Evolutionary conservation across 768 basidiomycete species (phyloP), one percentile per base, ranked within the genome.

Genomic region (Boletus sp.): DNA sequence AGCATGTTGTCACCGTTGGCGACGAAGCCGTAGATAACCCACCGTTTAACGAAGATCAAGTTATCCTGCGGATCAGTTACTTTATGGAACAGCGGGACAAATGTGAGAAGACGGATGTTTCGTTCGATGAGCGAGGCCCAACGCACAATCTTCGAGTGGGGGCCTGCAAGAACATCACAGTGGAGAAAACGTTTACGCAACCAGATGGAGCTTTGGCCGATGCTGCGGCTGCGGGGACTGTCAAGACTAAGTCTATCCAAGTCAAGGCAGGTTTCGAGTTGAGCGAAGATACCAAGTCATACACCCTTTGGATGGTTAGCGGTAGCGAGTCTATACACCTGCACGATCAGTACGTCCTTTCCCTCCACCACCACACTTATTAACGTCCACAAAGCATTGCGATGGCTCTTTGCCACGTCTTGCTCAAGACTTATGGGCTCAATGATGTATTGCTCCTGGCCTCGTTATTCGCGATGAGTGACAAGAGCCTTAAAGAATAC

Each of bases 81-180:
- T 61, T 61, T 14, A 50, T 62, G 56, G 30, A 39, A 7, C 48
- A 50, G 45, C 60, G 60, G 29, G 60, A 62, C 32, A 25, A 42
- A 5, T 38, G 29, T 17, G 39, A 19, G 35, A 62, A 46, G 40
- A 30, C 21, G 1, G 35, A 25, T 17, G 23, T 33, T 29, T 50
- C 34, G n/a, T 62, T 58, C 25, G 33, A 47, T 35, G 9, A n/a
- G 4, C 17, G 29, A 17, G 30, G 3, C 13, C 17, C 32, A 2
- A 34, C 23, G 9, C 10, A n/a, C n/a, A 19, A 37, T 0, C 39
- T 62, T 32, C 21, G 8, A 9, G 39, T 61, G 34, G 43, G 7
- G 11, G 13, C 30, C 4, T 57, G 59, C 40, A 58, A 50, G 30
- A 10, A 8, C 4, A 29, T 62, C 38, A 53, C 3, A 4, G 10